Evolutionary conservation across 2,329 filamentous ascomycete genomes (phyloP), one percentile per base, ranked within the genome.

Genomic region (Hymenoscyphus salicellus): DNA sequence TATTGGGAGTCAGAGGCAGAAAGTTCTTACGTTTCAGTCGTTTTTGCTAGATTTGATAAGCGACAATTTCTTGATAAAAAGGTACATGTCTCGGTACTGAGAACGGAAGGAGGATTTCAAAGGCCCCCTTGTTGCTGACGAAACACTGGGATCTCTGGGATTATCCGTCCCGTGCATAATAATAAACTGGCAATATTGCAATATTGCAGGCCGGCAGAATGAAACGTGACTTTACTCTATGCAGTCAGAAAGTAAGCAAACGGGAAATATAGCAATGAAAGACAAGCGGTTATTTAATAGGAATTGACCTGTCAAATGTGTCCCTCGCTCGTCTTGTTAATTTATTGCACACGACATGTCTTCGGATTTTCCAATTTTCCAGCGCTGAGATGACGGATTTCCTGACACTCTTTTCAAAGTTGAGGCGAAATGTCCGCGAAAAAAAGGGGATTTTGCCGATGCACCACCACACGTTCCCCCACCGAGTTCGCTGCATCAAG

Each of bases 191-290:
- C 46, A 52, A 52, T 52, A 23, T 52, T 26, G 20, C 46, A 52
- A 52, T 52, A 23, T 52, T 26, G 46, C 43, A 52, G 11, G 23
- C 8, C 46, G 46, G 46, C 2, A 52, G 46, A 52, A 52, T 52
- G 46, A 52, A 52, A 52, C 46, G 46, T 52, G 46, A 52, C 5
- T 14, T 23, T 26, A 23, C 20, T 52, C 46, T 26, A 52, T 28
- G 46, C 46, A 26, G 46, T 52, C 46, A 52, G 46, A 52, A 46
- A 52, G 46, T 52, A 52, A 52, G 46, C 46, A 52, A 6, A 16
- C 20, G n/a, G 20, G 46, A 14, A 52, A 23, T 14, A 52, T 5
- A 26, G 26, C 16, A 52, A 52, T 26, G 46, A 52, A 26, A 52
- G 46, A 20, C 46, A 52, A 52, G 46, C 7, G 20, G 23, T 26